Evolutionary conservation across 2,329 filamentous ascomycete genomes (phyloP).

Genomic region (Colletotrichum eremochloae): DNA sequence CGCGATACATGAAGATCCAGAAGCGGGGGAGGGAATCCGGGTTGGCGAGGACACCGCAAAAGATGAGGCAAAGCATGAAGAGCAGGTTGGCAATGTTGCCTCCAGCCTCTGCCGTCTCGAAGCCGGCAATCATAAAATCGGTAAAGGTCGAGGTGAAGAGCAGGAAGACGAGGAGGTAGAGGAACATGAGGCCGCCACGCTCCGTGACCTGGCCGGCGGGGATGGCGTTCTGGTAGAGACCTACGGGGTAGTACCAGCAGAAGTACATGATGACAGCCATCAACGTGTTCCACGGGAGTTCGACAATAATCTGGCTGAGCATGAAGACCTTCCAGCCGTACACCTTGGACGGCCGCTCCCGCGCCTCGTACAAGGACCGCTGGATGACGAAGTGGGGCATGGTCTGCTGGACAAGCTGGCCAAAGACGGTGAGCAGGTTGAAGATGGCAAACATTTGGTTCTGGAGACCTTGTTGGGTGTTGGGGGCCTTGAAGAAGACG

Average conservation of each 20-base stretch:
- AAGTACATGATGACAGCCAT: conserved; percentile 83
- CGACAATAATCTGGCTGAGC: conserved; percentile 84
- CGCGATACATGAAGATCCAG: conserved; percentile 88
- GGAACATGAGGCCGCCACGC: conserved; percentile 83
- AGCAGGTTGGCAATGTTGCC: conserved; percentile 82
- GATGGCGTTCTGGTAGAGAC: conserved; percentile 78
- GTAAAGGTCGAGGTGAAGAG: conserved; percentile 87
- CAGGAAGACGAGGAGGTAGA: conserved; percentile 81
- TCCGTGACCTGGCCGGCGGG: conserved; percentile 72
- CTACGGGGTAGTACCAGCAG: conserved; percentile 89
- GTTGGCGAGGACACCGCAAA: conserved; percentile 79
- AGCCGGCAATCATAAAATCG: conserved; percentile 80
- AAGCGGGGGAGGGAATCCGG: conserved; percentile 76
- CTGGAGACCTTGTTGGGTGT: conserved; percentile 82
- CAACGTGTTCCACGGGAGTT: conserved; percentile 86
- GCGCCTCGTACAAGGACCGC: conserved; percentile 85
- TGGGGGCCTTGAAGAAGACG: conserved; percentile 80
- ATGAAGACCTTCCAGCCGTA: conserved; percentile 91
- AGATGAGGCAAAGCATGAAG: conserved; percentile 80
- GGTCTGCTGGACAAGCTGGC: conserved; percentile 81
- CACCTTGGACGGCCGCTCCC: conserved; percentile 85
- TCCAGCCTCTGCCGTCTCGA: conserved; percentile 80
- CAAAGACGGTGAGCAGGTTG: conserved; percentile 86
- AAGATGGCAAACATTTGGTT: conserved; percentile 91
- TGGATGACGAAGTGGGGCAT: conserved; percentile 91